Percentiles rank a stretch among this genome's conserved stretches.
Evolutionary conservation across 148 eudicot species (phyloP).

Genomic region (Cornus controversa): DNA sequence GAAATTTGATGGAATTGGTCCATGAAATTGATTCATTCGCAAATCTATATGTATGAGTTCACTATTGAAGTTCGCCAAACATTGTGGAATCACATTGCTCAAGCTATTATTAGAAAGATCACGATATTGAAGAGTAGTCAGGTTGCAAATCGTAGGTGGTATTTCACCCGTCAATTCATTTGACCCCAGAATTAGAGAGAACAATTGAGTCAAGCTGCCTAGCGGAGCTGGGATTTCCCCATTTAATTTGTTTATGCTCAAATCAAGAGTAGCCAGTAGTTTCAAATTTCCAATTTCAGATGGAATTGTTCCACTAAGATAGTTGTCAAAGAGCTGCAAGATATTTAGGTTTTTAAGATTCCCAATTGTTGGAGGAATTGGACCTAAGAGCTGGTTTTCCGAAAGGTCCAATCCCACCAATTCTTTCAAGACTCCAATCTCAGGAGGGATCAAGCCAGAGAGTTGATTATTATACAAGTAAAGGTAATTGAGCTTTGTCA

Average conservation of each 20-base stretch:
- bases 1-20: constrained; percentile 14
- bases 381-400: too few species aligned
- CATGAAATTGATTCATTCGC: constrained; percentile 13
- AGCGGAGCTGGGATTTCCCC: constrained; percentile 37
- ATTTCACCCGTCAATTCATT: constrained; percentile 44
- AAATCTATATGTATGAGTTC: constrained; percentile 13
- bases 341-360: too few species aligned
- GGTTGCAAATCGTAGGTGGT: constrained; percentile 27
- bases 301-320: constrained; percentile 59
- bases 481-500: too few species aligned
- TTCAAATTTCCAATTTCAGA: constrained; percentile 39
- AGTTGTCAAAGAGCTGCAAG: constrained; percentile 17
- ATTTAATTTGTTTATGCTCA: too few species aligned
- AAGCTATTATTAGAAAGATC: constrained; percentile 30
- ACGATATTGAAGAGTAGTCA: constrained; percentile 14
- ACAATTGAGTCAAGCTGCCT: too few species aligned
- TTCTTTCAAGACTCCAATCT: too few species aligned
- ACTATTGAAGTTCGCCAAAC: constrained; percentile 9
- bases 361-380: too few species aligned
- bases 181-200: constrained; percentile 32
- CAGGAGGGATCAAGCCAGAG: too few species aligned
- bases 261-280: too few species aligned
- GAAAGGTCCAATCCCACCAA: too few species aligned
- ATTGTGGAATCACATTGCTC: constrained; percentile 23
- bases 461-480: too few species aligned